A percentile compares a stretch with the other conserved stretches of the same genome.
Conservation (phyloP, 1,284 basidiomycete species). For the Athelia psychrophila region DNA sequence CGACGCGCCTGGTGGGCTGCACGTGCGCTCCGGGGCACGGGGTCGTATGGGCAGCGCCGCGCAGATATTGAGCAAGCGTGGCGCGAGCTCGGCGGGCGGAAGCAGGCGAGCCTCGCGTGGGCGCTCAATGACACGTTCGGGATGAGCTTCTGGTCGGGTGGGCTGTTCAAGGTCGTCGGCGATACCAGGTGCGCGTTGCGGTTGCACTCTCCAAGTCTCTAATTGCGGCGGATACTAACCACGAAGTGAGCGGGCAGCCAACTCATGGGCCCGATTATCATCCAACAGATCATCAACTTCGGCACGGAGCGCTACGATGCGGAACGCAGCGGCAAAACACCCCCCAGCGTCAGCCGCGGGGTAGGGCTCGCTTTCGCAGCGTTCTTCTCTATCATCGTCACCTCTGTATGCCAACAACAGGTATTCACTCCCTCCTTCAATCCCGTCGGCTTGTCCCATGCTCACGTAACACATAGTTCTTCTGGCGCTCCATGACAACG, state of each 20-base stretch:
- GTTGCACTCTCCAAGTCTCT: too few species aligned
- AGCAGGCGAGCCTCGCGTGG: constrained; percentile 56
- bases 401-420: constrained; percentile 63
- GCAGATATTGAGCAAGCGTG: constrained; percentile 26
- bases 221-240: too few species aligned
- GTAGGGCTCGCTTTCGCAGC: constrained; percentile 73
- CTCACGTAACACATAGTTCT: constrained; percentile 48
- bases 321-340: constrained; percentile 25
- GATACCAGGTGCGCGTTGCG: constrained; percentile 42
- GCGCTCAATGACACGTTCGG: constrained; percentile 74
- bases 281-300: constrained; percentile 68
- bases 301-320: constrained; percentile 45
- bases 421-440: constrained; percentile 23
- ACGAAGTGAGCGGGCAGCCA: too few species aligned
- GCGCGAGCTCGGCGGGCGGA: constrained; percentile 46
- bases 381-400: constrained; percentile 56
- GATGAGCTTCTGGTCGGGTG: constrained; percentile 67
- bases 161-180: constrained; percentile 56
- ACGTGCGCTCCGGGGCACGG: constrained; percentile 16
- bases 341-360: constrained; percentile 59
- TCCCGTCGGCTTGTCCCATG: constrained; percentile 3
- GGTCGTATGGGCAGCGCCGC: constrained; percentile 34
- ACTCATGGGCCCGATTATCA: constrained; percentile 64
- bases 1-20: constrained; percentile 45
- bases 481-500: constrained; percentile 73